Evolutionary conservation across 129 eudicot species (phyloP).

Genomic region (Calendula officinalis): DNA sequence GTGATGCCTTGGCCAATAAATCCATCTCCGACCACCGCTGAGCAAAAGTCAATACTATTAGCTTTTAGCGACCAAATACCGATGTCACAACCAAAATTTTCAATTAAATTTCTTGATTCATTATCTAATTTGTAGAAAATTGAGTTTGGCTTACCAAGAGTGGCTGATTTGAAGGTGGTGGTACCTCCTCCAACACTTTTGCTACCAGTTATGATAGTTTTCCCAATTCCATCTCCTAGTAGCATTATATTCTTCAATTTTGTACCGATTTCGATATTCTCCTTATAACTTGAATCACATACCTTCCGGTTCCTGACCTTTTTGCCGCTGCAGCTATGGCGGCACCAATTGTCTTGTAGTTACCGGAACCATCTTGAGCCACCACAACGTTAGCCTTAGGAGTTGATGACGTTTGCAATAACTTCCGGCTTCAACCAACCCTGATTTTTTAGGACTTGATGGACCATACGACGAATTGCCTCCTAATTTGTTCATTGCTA

Average conservation of each 20-base stretch:
- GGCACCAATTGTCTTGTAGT: conserved; percentile 45
- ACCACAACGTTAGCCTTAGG: conserved; percentile 58
- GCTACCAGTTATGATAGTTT: conserved; percentile 74
- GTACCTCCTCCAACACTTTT: conserved; percentile 66
- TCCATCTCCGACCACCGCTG: conserved; percentile 48
- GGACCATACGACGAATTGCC: neutral
- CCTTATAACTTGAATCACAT: conserved; percentile 57
- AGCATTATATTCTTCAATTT: conserved; percentile 67
- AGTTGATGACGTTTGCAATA: conserved; percentile 41
- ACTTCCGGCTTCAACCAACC: conserved; percentile 56
- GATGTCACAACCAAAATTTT: no score
- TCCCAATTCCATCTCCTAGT: conserved; percentile 79
- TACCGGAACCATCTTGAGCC: conserved; percentile 80
- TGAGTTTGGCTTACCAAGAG: conserved; percentile 57
- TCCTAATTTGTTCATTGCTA: conserved; percentile 48
- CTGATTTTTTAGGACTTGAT: conserved; percentile 24
- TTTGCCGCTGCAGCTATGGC: conserved; percentile 60
- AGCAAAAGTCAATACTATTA: neutral
- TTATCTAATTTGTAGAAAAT: no score
- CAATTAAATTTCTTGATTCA: no score
- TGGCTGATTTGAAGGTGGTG: conserved; percentile 78
- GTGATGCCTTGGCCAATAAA: conserved; percentile 59
- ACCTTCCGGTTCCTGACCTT: conserved; percentile 47
- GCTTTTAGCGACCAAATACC: no score
- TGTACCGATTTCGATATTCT: conserved; percentile 51